Base-by-base conservation (phyloP, 164 flowering plant genomes). In the Pachysandra terminalis region DNA sequence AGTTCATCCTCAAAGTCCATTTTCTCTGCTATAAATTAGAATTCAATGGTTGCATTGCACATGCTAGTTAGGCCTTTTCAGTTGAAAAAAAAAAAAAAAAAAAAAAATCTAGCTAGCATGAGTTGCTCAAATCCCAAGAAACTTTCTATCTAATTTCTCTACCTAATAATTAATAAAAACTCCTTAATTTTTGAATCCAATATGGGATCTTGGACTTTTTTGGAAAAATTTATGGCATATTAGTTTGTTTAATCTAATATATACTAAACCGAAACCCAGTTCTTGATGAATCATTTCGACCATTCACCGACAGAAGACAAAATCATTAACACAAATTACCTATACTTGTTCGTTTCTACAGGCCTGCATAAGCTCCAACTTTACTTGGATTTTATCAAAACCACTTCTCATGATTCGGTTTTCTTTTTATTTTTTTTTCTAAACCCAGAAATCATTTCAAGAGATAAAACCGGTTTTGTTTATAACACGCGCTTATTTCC, bases 251-350 rank as follows among this genome's bases (percentile, higher is more conserved):
- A 10, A 10, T 45, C 6, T 45, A 45, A 5, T 45, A 45, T 1
- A 5, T 15, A 10, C 4, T 3, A 45, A 10, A 32, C 37, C 5
- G 10, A 45, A 45, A 12, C 51, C 51, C 51, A 76, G 80, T 77
- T 77, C 75, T 58, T 79, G 78, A 70, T 74, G 84, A 80, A 89
- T 89, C 86, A 87, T 88, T 87, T 71, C 81, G 68, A 81, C 89
- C 90, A 85, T 85, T 83, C 80, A 79, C 82, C 84, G 61, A 66
- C 82, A 81, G 78, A 80, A 82, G 90, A 89, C 95, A 86, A 65
- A 85, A 91, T 91, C 80, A 91, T 89, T 83, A 77, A 67, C 76
- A 72, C 87, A 79, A 63, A 77, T n/a, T n/a, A n/a, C 87, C 81
- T 75, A 79, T 75, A 63, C 77, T 72, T 84, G 84, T 84, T 84